These are phyloP conservation scores for Astragalus glycyphyllos DNA, from an alignment of 306 rosid genomes.

Conservation along the genomic window DNA sequence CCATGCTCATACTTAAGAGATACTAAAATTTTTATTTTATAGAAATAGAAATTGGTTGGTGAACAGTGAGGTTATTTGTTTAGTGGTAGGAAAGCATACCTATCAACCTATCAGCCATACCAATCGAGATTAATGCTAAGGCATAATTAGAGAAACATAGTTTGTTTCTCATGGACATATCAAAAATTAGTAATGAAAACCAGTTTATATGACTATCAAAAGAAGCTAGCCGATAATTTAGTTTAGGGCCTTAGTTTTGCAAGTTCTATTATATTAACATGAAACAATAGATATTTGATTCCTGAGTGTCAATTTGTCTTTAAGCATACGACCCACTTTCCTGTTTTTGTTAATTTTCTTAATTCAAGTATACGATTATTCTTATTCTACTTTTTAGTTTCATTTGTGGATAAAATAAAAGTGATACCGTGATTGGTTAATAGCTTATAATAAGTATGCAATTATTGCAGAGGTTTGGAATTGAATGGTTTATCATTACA, in stretches of 20 bases:
- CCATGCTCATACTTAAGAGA: too few relatives aligned
- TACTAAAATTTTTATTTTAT: too few relatives aligned
- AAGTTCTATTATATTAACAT: neutral
- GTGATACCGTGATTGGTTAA: neutral
- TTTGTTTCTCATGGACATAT: neutral
- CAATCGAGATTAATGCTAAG: neutral
- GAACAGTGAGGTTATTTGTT: too few relatives aligned
- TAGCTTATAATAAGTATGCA: neutral
- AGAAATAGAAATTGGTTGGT: too few relatives aligned
- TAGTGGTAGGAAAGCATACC: too few relatives aligned
- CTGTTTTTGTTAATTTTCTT: neutral
- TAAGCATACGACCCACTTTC: constrained; percentile 2
- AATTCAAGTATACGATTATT: neutral
- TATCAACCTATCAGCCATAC: neutral
- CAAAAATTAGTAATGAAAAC: neutral
- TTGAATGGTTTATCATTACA: neutral
- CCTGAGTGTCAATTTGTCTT: neutral
- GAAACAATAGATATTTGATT: neutral
- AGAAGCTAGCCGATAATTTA: constrained; percentile 3
- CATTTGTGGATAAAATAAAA: neutral
- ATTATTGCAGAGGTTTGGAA: neutral
- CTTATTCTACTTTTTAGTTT: neutral
- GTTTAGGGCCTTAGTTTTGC: neutral
- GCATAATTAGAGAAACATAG: neutral
- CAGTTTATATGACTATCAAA: neutral